phyloP scores from a whole-genome alignment of 2,329 filamentous ascomycete genomes.

The Penicillium sp. region DNA sequence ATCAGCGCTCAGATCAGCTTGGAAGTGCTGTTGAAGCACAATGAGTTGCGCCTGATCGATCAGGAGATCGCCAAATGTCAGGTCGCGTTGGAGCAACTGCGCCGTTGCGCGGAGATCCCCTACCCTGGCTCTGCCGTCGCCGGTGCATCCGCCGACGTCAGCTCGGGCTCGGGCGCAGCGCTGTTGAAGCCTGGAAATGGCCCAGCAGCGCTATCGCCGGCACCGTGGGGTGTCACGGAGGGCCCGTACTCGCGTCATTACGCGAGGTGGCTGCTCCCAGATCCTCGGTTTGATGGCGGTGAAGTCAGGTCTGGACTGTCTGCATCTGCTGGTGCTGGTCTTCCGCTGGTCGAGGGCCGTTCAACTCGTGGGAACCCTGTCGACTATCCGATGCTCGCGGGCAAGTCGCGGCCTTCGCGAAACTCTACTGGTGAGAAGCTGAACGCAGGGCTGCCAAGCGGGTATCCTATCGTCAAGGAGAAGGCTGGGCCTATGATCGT shows the following conservation, averaged over 20 bases:
- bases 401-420: slow-evolving; percentile 58
- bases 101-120: slow-evolving; percentile 86
- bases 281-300: slow-evolving; percentile 76
- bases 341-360: slow-evolving; percentile 64
- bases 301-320: slow-evolving; percentile 32
- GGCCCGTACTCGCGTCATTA: slow-evolving; percentile 95
- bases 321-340: slow-evolving; percentile 28
- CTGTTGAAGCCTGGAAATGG: slow-evolving; percentile 62
- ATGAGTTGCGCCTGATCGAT: slow-evolving; percentile 89
- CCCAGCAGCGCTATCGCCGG: slow-evolving; percentile 70
- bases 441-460: slow-evolving; percentile 63
- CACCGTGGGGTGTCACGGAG: slow-evolving; percentile 86
- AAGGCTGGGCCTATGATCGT: slow-evolving; percentile 80
- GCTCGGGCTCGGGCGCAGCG: slow-evolving; percentile 70
- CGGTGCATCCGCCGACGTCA: slow-evolving; percentile 64
- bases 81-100: slow-evolving; percentile 85
- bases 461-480: slow-evolving; percentile 72
- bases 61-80: slow-evolving; percentile 97
- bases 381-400: slow-evolving; percentile 52
- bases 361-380: slow-evolving; percentile 73
- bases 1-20: slow-evolving; percentile 86
- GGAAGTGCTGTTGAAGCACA: slow-evolving; percentile 90
- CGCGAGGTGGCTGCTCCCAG: slow-evolving; percentile 89
- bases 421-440: slow-evolving; percentile 63
- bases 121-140: slow-evolving; percentile 69